Percentiles rank a stretch among this genome's conserved stretches.
Conservation (phyloP, 768 basidiomycete genomes). For the Agrocybe pediades region DNA sequence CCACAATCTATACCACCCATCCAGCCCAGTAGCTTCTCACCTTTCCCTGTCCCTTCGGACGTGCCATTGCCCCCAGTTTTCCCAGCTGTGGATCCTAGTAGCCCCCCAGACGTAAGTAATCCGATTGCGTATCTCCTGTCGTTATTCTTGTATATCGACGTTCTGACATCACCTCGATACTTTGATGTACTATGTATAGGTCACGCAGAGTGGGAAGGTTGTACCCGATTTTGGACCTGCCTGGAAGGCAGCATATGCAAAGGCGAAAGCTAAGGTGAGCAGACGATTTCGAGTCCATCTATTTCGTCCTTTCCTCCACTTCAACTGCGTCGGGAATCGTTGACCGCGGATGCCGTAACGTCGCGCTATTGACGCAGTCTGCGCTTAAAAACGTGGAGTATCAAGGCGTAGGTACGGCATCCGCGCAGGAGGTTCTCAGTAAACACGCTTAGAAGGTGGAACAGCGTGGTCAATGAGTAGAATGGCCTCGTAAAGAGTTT, state of each 20-base stretch:
- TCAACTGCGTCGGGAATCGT: no score
- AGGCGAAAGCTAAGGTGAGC: conserved; percentile 56
- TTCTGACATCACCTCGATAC: conserved; percentile 10
- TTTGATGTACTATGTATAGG: conserved; percentile 17
- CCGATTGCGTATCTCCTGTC: not conserved
- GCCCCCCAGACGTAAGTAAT: conserved; percentile 42
- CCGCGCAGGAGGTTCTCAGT: no score
- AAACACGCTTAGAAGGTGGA: no score
- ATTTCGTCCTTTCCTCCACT: no score
- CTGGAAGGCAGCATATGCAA: conserved; percentile 61
- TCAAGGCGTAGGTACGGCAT: no score
- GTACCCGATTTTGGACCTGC: conserved; percentile 53
- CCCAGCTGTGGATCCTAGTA: conserved; percentile 53
- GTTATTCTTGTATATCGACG: not conserved
- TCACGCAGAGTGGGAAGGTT: conserved; percentile 25
- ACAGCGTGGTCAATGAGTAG: not conserved
- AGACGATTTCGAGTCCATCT: not conserved
- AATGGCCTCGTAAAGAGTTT: not conserved
- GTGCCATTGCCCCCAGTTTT: conserved; percentile 53
- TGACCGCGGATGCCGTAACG: no score
- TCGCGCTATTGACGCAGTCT: no score
- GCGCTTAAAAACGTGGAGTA: no score
- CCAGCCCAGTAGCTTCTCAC: conserved; percentile 39
- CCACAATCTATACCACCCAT: conserved; percentile 9
- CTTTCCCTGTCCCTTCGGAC: conserved; percentile 64